A percentile compares a stretch with the other conserved stretches of the same genome.
These are phyloP conservation scores for Phytophthora gonapodyides DNA, from an alignment of 352 stramenopile genomes.

Conservation along the genomic window DNA sequence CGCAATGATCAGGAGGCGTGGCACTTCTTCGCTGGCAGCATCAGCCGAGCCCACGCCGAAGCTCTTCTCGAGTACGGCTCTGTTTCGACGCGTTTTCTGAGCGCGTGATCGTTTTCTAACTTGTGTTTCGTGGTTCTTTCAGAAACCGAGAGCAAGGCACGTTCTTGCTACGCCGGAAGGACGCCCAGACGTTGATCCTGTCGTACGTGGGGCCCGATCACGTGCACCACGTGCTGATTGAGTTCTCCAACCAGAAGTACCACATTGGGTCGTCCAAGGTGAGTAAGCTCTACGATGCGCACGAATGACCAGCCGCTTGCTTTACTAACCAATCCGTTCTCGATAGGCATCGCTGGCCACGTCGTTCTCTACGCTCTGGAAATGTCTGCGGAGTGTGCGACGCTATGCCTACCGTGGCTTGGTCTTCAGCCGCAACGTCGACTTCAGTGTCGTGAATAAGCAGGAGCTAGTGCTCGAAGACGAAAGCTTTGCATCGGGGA, in stretches of 20 bases:
- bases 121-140: conserved; percentile 16
- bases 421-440: conserved; percentile 69
- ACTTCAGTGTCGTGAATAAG: conserved; percentile 77
- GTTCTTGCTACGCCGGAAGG: conserved; percentile 82
- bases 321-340: conserved; percentile 6
- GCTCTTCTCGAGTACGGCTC: conserved; percentile 59
- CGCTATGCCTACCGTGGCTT: conserved; percentile 78
- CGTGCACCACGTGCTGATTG: conserved; percentile 84
- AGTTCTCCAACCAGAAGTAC: conserved; percentile 71
- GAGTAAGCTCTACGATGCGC: conserved; percentile 31
- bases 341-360: conserved; percentile 55
- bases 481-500: conserved; percentile 21
- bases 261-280: conserved; percentile 83
- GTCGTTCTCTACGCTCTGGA: conserved; percentile 67
- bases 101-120: background rate
- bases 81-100: background rate
- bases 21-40: conserved; percentile 83
- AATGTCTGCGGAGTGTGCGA: conserved; percentile 79
- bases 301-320: background rate
- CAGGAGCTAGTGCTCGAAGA: conserved; percentile 54
- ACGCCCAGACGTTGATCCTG: conserved; percentile 81
- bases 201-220: conserved; percentile 72
- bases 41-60: conserved; percentile 70
- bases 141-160: conserved; percentile 69
- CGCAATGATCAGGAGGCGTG: conserved; percentile 70